These are phyloP conservation scores for Cutaneotrichosporon sp. DNA, from an alignment of 1,284 basidiomycete genomes.

Conservation along the genomic window DNA sequence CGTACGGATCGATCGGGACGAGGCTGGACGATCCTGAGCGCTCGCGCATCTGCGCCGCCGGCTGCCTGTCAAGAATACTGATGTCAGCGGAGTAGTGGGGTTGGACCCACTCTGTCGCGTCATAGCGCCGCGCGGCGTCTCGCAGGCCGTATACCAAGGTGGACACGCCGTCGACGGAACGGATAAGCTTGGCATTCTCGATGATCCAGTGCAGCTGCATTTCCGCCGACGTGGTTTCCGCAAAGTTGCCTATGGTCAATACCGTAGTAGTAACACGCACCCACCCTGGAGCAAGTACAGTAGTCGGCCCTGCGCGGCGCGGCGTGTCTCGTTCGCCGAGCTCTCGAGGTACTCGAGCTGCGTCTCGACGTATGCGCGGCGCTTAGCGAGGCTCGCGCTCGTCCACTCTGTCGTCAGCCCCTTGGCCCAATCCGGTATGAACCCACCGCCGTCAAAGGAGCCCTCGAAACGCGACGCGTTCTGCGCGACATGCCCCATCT, in stretches of 20 bases:
- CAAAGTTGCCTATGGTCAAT: slow-evolving; percentile 72
- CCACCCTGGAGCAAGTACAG: slow-evolving; percentile 87
- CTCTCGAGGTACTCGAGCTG: slow-evolving; percentile 81
- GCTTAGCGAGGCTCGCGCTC: slow-evolving; percentile 54
- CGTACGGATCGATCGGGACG: slow-evolving; percentile 31
- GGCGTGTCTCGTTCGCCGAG: slow-evolving; percentile 72
- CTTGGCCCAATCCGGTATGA: slow-evolving; percentile 26
- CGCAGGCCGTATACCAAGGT: slow-evolving; percentile 82
- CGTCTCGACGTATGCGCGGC: slow-evolving; percentile 67
- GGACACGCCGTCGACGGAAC: slow-evolving; percentile 75
- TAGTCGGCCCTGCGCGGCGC: slow-evolving; percentile 76
- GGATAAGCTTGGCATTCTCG: slow-evolving; percentile 83
- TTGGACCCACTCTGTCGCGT: slow-evolving; percentile 30
- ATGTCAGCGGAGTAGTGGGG: neutral
- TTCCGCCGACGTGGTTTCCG: slow-evolving; percentile 81
- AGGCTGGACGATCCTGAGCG: slow-evolving; percentile 14
- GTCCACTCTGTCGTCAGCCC: slow-evolving; percentile 64
- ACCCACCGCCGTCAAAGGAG: slow-evolving; percentile 64
- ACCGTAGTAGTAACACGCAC: slow-evolving; percentile 7
- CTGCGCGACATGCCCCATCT: slow-evolving; percentile 84
- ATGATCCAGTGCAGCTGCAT: slow-evolving; percentile 95
- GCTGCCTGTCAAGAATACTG: slow-evolving; percentile 10
- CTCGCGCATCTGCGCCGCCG: slow-evolving; percentile 6
- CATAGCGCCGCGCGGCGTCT: slow-evolving; percentile 79
- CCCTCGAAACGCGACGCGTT: slow-evolving; percentile 83